Conservation (phyloP, 1,139 yeast genomes). For the Suhomyces maxii region DNA sequence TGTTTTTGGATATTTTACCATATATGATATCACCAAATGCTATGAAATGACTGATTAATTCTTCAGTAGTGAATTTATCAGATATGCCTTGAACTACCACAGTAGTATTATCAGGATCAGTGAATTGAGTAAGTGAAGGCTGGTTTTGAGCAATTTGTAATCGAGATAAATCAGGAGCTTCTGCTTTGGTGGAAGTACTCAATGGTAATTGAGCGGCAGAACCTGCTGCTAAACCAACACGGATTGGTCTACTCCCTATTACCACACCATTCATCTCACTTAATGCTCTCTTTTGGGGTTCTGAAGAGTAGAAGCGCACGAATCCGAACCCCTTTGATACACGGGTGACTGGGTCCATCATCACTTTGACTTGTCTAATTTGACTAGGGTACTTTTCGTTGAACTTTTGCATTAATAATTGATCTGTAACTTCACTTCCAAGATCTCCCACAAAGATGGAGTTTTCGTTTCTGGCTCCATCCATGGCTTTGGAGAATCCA, state of each 20-base stretch:
- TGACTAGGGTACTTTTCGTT: constrained; percentile 66
- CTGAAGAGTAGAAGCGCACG: constrained; percentile 73
- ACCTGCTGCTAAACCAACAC: constrained; percentile 52
- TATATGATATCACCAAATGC: constrained; percentile 38
- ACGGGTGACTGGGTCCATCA: constrained; percentile 77
- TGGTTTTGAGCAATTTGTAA: constrained; percentile 32
- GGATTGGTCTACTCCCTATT: constrained; percentile 71
- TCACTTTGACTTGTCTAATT: constrained; percentile 81
- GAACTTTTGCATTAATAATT: constrained; percentile 64
- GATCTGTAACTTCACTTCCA: constrained; percentile 74
- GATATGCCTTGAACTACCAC: constrained; percentile 32
- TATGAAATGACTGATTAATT: constrained; percentile 29
- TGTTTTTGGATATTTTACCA: constrained; percentile 21
- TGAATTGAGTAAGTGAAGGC: constrained; percentile 31
- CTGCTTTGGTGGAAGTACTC: constrained; percentile 6
- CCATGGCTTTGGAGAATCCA: background rate
- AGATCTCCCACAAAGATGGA: constrained; percentile 88
- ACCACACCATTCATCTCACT: constrained; percentile 80
- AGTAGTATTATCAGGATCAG: constrained; percentile 41
- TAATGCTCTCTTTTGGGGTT: constrained; percentile 74
- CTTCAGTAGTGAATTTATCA: constrained; percentile 30
- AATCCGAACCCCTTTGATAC: constrained; percentile 88
- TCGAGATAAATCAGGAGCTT: constrained; percentile 11
- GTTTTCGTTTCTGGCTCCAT: constrained; percentile 41
- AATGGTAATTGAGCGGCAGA: constrained; percentile 9